A percentile compares a stretch with the other conserved stretches of the same genome.
phyloP scores from a whole-genome alignment of 768 basidiomycete species.

The Rhodocollybia butyracea region DNA sequence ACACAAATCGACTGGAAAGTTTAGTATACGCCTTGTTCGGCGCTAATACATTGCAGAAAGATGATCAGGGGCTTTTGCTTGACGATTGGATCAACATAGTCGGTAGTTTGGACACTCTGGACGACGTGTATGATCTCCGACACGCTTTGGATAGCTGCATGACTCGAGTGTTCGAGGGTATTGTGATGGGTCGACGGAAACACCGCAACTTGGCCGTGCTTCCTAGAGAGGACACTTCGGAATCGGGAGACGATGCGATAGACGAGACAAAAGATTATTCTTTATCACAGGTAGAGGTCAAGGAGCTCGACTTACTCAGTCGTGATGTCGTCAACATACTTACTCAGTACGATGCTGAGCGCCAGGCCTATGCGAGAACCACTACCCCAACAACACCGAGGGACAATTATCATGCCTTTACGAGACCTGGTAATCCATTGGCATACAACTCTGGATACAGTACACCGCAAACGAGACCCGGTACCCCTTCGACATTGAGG shows the following conservation, averaged over 20 bases:
- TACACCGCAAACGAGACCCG: background rate
- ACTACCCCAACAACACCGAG: conserved; percentile 66
- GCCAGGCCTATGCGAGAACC: conserved; percentile 57
- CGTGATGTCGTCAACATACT: conserved; percentile 72
- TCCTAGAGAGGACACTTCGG: conserved; percentile 49
- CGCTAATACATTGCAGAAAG: conserved; percentile 71
- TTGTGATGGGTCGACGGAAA: conserved; percentile 44
- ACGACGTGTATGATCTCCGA: conserved; percentile 83
- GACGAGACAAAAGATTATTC: conserved; percentile 44
- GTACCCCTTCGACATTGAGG: background rate
- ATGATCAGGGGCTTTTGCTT: conserved; percentile 73
- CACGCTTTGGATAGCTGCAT: conserved; percentile 77
- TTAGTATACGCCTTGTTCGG: conserved; percentile 91
- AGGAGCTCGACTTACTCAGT: conserved; percentile 73
- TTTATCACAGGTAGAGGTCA: conserved; percentile 65
- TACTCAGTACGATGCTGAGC: conserved; percentile 67
- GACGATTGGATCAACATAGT: conserved; percentile 89
- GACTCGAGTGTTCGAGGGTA: conserved; percentile 88
- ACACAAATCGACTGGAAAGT: conserved; percentile 82
- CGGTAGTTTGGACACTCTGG: conserved; percentile 68
- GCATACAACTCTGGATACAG: too few species aligned
- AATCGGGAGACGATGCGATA: conserved; percentile 53
- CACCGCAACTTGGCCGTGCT: conserved; percentile 30
- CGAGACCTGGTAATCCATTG: conserved; percentile 3
- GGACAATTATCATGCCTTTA: too few species aligned